Conservation (phyloP, 495 filamentous ascomycete genomes). For the Hyaloscypha hepaticicola region DNA sequence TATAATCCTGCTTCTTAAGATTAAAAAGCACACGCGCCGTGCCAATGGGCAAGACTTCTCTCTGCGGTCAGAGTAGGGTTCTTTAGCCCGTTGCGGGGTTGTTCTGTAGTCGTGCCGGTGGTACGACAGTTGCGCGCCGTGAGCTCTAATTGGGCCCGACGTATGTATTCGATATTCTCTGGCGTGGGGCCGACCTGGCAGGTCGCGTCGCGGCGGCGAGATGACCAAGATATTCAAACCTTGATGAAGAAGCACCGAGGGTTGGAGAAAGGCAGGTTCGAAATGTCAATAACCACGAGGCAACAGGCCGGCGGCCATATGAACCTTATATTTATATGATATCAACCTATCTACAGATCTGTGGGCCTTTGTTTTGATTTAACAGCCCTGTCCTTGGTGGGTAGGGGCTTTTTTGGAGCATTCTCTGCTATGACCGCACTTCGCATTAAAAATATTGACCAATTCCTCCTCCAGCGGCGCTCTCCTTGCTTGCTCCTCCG, state of each 20-base stretch:
- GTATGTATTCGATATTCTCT: conserved; percentile 9
- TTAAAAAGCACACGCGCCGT: conserved; percentile 5
- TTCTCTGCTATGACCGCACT: not conserved
- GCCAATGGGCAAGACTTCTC: conserved; percentile 4
- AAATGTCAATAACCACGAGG: not conserved
- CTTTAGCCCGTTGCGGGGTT: conserved; percentile 20
- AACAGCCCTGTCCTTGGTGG: not conserved
- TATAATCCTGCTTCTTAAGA: conserved; percentile 14
- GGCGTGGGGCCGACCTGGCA: conserved; percentile 1
- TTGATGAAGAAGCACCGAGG: not conserved
- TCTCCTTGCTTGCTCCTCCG: conserved; percentile 1
- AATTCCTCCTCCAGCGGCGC: not conserved
- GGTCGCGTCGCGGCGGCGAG: conserved; percentile 1
- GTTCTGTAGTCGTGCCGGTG: conserved; percentile 18
- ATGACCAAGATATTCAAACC: not conserved
- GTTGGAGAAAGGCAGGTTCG: not conserved
- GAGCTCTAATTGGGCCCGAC: conserved; percentile 8
- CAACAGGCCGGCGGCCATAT: not conserved
- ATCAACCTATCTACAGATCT: not conserved
- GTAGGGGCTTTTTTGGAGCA: not conserved
- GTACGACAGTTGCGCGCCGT: conserved; percentile 3
- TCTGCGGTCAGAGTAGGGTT: conserved; percentile 10
- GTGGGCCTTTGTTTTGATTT: conserved; percentile 22
- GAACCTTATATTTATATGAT: conserved; percentile 4
- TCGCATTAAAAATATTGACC: not conserved